phyloP scores from a whole-genome alignment of 495 filamentous ascomycete species.

The Hypoxylon cercidicola region DNA sequence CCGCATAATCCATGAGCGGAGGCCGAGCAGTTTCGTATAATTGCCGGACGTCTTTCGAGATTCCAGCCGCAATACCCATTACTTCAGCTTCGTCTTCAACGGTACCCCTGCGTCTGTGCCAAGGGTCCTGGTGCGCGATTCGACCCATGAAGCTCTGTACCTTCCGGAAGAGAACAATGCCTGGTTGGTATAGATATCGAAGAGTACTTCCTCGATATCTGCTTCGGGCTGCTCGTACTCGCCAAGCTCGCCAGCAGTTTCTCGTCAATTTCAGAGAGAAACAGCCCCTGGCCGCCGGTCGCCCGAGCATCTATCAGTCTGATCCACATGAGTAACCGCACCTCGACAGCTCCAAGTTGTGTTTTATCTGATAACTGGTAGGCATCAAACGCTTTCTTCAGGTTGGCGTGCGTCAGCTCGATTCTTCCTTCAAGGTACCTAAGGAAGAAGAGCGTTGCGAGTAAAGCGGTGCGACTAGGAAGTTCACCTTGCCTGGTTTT shows the following conservation, averaged over 20 bases:
- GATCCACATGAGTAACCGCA: constrained; percentile 51
- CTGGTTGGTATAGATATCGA: constrained; percentile 48
- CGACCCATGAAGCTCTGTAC: constrained; percentile 51
- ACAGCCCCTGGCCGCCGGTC: constrained; percentile 53
- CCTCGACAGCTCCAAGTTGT: constrained; percentile 35
- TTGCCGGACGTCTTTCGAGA: constrained; percentile 49
- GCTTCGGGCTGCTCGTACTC: constrained; percentile 29
- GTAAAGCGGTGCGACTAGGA: constrained; percentile 10
- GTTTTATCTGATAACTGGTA: constrained; percentile 38
- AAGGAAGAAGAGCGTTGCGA: constrained; percentile 49
- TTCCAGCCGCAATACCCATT: constrained; percentile 49
- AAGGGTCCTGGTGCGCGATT: constrained; percentile 49
- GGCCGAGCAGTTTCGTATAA: constrained; percentile 50
- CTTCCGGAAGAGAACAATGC: constrained; percentile 51
- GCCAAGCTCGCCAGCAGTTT: constrained; percentile 23
- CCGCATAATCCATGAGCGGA: constrained; percentile 55
- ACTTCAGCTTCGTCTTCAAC: constrained; percentile 54
- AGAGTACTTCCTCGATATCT: constrained; percentile 47
- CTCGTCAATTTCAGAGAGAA: constrained; percentile 46
- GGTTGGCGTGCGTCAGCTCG: constrained; percentile 37
- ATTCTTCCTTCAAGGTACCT: constrained; percentile 44
- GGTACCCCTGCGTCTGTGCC: constrained; percentile 51
- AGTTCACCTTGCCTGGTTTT: constrained; percentile 14
- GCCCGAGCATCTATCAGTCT: constrained; percentile 52
- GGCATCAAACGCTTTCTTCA: constrained; percentile 39